These are phyloP conservation scores for Mycena belliarum DNA, from an alignment of 768 basidiomycete genomes.

Conservation along the genomic window DNA sequence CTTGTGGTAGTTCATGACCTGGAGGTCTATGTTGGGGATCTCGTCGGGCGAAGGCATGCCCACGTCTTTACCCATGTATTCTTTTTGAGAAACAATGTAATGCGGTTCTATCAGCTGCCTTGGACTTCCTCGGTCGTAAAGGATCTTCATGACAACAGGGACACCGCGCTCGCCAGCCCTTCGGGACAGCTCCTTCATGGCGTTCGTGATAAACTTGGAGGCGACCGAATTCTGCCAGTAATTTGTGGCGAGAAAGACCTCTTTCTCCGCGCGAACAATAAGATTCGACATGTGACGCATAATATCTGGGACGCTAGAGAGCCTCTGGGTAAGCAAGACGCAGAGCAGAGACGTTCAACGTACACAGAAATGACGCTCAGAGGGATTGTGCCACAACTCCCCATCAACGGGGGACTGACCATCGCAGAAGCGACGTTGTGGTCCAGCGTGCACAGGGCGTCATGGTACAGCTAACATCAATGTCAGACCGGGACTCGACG, in stretches of 20 bases:
- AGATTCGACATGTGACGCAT: constrained; percentile 68
- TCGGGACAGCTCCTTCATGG: constrained; percentile 52
- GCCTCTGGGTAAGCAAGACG: not conserved
- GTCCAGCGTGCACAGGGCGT: constrained; percentile 60
- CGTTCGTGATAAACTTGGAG: constrained; percentile 51
- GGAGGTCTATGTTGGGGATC: constrained; percentile 59
- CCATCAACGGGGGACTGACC: constrained; percentile 65
- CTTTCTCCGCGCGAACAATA: constrained; percentile 60
- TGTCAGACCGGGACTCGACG: not conserved
- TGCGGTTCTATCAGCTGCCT: constrained; percentile 50
- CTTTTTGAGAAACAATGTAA: constrained; percentile 43
- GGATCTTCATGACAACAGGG: constrained; percentile 62
- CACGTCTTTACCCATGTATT: constrained; percentile 46
- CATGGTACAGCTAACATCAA: constrained; percentile 53
- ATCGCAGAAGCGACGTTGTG: constrained; percentile 55
- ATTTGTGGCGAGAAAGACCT: constrained; percentile 71
- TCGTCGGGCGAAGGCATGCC: constrained; percentile 54
- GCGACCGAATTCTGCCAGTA: constrained; percentile 57
- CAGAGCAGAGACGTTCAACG: constrained; percentile 12
- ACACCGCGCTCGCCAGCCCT: constrained; percentile 44
- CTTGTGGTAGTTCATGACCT: constrained; percentile 60
- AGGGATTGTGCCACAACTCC: constrained; percentile 61
- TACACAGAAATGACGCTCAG: constrained; percentile 60
- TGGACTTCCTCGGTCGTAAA: constrained; percentile 68
- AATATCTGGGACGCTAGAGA: constrained; percentile 63